Evolutionary conservation across 441 rosid species (phyloP), one percentile per base, ranked within the genome.

Genomic region (Manihot esculenta): DNA sequence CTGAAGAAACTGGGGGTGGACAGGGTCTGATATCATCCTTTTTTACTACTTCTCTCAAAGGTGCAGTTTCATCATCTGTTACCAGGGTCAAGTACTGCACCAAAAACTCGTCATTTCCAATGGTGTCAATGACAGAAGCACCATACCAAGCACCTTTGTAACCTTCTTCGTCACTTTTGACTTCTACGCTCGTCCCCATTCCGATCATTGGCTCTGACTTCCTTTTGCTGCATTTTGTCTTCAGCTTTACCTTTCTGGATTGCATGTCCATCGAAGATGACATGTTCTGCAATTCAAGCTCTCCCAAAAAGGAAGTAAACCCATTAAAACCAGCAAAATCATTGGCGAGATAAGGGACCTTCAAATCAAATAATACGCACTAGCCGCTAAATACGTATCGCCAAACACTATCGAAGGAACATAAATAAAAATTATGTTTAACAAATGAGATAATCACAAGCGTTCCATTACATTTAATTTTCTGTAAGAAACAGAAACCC

Each of bases 131-230:
- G 61, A 88, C 59, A 68, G 72, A 80, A 47, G 87, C 96, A 23
- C 69, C 70, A 76, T 84, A 93, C 96, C 92, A 89, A 74, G 97
- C 87, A 83, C 89, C 97, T 54, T 85, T 72, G 64, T 84, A 87
- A 23, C 97, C 98, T 62, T 88, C 90, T 75, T 93, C 98, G 64
- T 86, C 85, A 47, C 84, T 88, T 66, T 82, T 86, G 38, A 91
- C 91, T 80, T 93, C 97, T 10, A 93, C 89, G 9, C 30, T 49
- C 14, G 44, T 47, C 18, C 79, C 76, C 35, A 70, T 72, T 53
- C 21, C 69, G 61, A 81, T 80, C 35, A 51, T 47, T 14, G 75
- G 54, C 12, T 48, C 70, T 21, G 74, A 8, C 55, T 57, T 38
- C 72, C 35, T 72, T 54, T 63, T 73, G 47, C 56, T n/a, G 23